Base-by-base conservation (phyloP, 2,329 filamentous ascomycete genomes). In the Aspergillus ustus region DNA sequence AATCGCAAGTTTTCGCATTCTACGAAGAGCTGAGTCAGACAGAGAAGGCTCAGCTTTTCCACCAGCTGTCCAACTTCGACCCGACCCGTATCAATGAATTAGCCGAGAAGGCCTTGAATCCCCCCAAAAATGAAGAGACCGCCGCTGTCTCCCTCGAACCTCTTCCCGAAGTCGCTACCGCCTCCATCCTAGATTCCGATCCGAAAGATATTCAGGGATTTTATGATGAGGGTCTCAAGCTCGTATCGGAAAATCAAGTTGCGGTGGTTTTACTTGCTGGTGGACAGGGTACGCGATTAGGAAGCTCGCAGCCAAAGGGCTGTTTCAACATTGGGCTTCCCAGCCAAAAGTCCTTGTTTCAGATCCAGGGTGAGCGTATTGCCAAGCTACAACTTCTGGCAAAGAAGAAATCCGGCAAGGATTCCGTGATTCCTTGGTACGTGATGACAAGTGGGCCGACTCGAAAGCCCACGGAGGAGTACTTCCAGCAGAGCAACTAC, bases 381-480 rank as follows among this genome's bases (percentile, higher is more conserved):
- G 85, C 85, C 72, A 96, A 93, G 82, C 81, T 96, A 8, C 91
- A 98, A 81, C 81, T 88, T 71, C 83, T 98, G 66, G 93, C 94
- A 48, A 84, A 88, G 70, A 88, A 90, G 77, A 87, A 89, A 75
- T 83, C 86, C 57, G 85, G 85, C 61, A 77, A 78, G 65, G 82
- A 82, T 58, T 87, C 87, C 48, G 83, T 90, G 34, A 89, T 98
- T 46, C 95, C 95, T 13, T 99, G 95, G 95, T 99, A 99, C 81
- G 92, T 99, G 78, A 99, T 99, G 95, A 99, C 95, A 72, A 97
- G 92, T 72, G 95, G 95, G 4, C 95, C 95, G 50, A 99, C 95
- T 7, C 87, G 93, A 68, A 88, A 87, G 64, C 92, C 93, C 45
- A 99, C 95, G n/a, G 91, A 97, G 83, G 84, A 90, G 64, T 99